Conservation (phyloP, 1,284 basidiomycete genomes). For the Pascua guehoae region DNA sequence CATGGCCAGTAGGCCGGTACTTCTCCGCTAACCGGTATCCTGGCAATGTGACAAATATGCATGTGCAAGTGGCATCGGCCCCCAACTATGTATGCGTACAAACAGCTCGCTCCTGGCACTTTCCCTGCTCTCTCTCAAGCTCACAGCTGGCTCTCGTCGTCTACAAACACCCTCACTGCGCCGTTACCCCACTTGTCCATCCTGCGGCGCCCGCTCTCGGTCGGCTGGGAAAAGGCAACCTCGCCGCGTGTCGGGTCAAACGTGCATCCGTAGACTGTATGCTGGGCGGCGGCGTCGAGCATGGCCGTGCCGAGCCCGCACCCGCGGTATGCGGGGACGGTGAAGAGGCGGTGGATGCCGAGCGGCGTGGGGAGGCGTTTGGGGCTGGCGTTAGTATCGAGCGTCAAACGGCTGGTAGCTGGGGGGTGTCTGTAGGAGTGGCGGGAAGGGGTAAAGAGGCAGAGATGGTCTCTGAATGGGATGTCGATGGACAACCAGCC, state of each 20-base stretch:
- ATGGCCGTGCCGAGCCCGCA: conserved; percentile 38
- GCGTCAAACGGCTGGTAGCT: not conserved
- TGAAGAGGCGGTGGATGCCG: conserved; percentile 53
- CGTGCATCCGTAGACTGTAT: conserved; percentile 49
- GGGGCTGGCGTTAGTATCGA: conserved; percentile 40
- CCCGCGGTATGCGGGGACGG: conserved; percentile 44
- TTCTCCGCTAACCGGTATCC: too few relatives aligned
- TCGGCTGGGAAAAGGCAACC: conserved; percentile 53
- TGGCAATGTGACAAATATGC: too few relatives aligned
- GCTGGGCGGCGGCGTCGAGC: conserved; percentile 40
- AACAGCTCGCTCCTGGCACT: not conserved
- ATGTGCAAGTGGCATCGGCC: too few relatives aligned
- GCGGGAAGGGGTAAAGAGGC: too few relatives aligned
- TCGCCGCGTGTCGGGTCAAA: conserved; percentile 37
- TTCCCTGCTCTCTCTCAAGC: not conserved
- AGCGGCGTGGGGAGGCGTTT: conserved; percentile 43
- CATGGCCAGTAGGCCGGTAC: too few relatives aligned
- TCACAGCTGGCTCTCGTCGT: conserved; percentile 45
- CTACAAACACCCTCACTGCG: conserved; percentile 42
- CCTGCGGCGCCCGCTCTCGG: conserved; percentile 46
- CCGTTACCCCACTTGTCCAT: conserved; percentile 48
- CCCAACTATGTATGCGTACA: not conserved
- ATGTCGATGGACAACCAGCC: too few relatives aligned
- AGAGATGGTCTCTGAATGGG: too few relatives aligned
- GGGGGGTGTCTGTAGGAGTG: not conserved